Evolutionary conservation across 768 basidiomycete species (phyloP).

Genomic region (Hericium erinaceus): DNA sequence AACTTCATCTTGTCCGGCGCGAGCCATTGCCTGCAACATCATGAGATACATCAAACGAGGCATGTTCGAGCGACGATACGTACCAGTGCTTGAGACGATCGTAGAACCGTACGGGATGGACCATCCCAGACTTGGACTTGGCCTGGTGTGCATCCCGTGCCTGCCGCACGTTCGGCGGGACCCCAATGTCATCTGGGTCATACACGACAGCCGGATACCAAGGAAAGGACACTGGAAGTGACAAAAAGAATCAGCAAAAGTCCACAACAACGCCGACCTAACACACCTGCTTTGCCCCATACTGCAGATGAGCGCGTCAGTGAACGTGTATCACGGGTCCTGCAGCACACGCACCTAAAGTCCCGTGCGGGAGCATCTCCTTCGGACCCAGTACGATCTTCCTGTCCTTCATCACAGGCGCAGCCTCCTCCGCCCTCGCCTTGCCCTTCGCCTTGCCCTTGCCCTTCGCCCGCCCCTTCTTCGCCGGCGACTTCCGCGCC

Average conservation of each 20-base stretch:
- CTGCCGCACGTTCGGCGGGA: conserved; percentile 24
- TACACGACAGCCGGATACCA: conserved; percentile 85
- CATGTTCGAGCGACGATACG: conserved; percentile 8
- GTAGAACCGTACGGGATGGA: conserved; percentile 73
- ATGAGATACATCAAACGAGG: neutral
- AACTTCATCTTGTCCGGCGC: conserved; percentile 43
- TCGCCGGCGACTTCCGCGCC: neutral
- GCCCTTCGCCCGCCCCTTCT: neutral
- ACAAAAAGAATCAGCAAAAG: neutral
- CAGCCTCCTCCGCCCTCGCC: neutral
- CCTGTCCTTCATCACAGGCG: conserved; percentile 18
- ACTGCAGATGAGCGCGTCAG: conserved; percentile 32
- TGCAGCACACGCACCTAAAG: conserved; percentile 42
- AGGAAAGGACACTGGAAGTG: conserved; percentile 53
- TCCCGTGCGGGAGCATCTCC: conserved; percentile 41
- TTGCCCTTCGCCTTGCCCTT: conserved; percentile 2
- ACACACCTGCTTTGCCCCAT: conserved; percentile 74
- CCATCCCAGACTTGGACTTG: conserved; percentile 29
- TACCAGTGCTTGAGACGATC: conserved; percentile 62
- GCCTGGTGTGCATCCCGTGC: conserved; percentile 24
- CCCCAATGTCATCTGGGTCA: conserved; percentile 44
- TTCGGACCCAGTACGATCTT: conserved; percentile 26
- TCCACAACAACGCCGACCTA: conserved; percentile 1
- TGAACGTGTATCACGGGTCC: neutral
- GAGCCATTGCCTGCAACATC: conserved; percentile 51